Evolutionary conservation across 1,139 yeast species (phyloP).

Genomic region (Candida gigantensis): DNA sequence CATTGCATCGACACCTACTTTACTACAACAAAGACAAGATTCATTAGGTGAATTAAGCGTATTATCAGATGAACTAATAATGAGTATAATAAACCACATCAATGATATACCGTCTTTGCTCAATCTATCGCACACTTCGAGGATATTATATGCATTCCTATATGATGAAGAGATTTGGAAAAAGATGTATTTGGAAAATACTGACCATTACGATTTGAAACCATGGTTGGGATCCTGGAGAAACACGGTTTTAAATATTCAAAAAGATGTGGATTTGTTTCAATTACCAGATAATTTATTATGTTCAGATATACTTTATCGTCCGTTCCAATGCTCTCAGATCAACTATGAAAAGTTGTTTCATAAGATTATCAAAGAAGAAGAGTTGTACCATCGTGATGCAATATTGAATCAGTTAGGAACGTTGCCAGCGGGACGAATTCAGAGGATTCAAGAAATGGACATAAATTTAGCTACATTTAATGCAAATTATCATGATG

Average conservation of each 20-base stretch:
- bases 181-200: conserved; percentile 44
- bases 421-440: conserved; percentile 35
- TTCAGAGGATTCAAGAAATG: conserved; percentile 48
- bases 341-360: conserved; percentile 57
- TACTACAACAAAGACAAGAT: conserved; percentile 29
- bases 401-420: conserved; percentile 19
- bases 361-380: conserved; percentile 49
- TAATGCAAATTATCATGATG: conserved; percentile 43
- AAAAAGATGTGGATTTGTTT: conserved; percentile 38
- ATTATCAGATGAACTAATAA: conserved; percentile 61
- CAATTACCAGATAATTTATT: conserved; percentile 36
- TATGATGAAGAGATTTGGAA: conserved; percentile 84
- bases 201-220: conserved; percentile 15
- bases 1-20: conserved; percentile 22
- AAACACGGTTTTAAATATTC: conserved; percentile 50
- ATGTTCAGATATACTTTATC: conserved; percentile 63
- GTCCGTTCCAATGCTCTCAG: conserved; percentile 80
- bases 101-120: conserved; percentile 47
- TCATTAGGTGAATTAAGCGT: conserved; percentile 52
- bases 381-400: conserved; percentile 33
- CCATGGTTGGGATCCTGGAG: conserved; percentile 84
- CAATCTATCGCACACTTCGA: conserved; percentile 57
- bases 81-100: conserved; percentile 48
- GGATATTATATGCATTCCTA: conserved; percentile 68
- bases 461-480: conserved; percentile 47